A percentile compares a stretch with the other conserved stretches of the same genome.
Conservation (phyloP, 2,329 filamentous ascomycete genomes). For the Aspergillus fumigatus region DNA sequence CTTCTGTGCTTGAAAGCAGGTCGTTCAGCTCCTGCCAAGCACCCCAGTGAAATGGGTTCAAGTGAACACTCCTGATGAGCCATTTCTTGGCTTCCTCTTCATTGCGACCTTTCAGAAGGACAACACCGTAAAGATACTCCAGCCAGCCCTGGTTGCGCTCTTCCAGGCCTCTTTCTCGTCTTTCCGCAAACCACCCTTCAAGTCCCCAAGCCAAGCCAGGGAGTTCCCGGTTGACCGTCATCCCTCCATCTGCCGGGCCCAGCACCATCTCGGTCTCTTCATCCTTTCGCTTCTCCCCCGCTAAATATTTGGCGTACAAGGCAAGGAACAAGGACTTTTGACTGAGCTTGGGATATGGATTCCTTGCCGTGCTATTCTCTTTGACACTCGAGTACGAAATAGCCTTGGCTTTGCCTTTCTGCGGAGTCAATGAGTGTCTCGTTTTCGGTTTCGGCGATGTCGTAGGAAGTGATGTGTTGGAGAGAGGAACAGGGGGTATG, state of each 20-base stretch:
- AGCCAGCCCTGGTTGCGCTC: slow-evolving; percentile 81
- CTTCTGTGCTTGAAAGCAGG: slow-evolving; percentile 72
- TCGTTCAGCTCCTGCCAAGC: slow-evolving; percentile 91
- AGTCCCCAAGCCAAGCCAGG: slow-evolving; percentile 69
- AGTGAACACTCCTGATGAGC: slow-evolving; percentile 80
- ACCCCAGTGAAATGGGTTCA: slow-evolving; percentile 94
- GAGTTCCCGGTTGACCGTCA: slow-evolving; percentile 80
- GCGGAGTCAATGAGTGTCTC: slow-evolving; percentile 38
- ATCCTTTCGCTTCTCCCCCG: slow-evolving; percentile 92
- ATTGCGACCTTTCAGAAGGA: slow-evolving; percentile 86
- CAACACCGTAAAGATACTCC: slow-evolving; percentile 77
- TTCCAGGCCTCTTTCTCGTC: slow-evolving; percentile 56
- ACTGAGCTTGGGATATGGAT: slow-evolving; percentile 57
- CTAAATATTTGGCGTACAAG: slow-evolving; percentile 86
- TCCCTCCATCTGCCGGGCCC: slow-evolving; percentile 83
- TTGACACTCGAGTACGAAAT: slow-evolving; percentile 34
- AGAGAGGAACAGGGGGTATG: slow-evolving; percentile 63
- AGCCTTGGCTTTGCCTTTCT: slow-evolving; percentile 60
- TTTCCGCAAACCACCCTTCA: slow-evolving; percentile 73
- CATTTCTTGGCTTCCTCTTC: slow-evolving; percentile 79
- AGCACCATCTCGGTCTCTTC: slow-evolving; percentile 97
- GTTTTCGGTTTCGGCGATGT: slow-evolving; percentile 34
- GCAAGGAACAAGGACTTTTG: slow-evolving; percentile 91
- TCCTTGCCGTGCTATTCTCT: slow-evolving; percentile 26
- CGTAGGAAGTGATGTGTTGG: slow-evolving; percentile 41